These are phyloP conservation scores for Phytophthora cajani DNA, from an alignment of 352 stramenopile species.

Conservation along the genomic window DNA sequence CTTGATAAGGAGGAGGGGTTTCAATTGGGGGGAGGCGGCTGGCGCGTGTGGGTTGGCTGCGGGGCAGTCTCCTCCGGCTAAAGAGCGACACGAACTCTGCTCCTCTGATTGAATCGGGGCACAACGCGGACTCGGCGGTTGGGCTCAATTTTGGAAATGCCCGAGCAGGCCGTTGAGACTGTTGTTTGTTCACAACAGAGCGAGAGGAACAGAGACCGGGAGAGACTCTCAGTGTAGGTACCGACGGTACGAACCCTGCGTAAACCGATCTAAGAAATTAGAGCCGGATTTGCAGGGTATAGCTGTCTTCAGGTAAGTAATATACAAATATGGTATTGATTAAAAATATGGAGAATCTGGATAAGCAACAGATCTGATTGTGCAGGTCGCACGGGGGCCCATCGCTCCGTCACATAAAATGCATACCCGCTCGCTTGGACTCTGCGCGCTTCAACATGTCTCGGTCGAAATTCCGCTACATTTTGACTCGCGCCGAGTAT, in stretches of 20 bases:
- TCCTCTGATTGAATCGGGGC: too few species aligned
- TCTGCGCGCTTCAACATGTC: constrained; percentile 35
- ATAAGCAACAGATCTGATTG: neutral
- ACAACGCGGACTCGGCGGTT: constrained; percentile 15
- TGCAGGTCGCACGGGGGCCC: neutral
- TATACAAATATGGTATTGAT: too few species aligned
- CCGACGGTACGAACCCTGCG: constrained; percentile 20
- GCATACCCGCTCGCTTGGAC: constrained; percentile 5
- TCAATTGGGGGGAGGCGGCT: constrained; percentile 18
- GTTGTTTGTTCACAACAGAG: neutral
- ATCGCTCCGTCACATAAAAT: constrained; percentile 46
- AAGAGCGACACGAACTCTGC: neutral
- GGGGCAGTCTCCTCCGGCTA: constrained; percentile 24
- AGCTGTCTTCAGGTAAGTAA: too few species aligned
- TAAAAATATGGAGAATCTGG: too few species aligned
- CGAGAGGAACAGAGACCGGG: constrained; percentile 6
- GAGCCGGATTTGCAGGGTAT: neutral
- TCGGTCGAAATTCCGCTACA: constrained; percentile 1
- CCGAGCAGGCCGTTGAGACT: neutral
- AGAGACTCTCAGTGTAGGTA: constrained; percentile 5
- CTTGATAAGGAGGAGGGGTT: neutral
- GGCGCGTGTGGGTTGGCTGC: neutral
- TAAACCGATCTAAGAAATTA: neutral
- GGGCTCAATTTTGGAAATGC: constrained; percentile 24
- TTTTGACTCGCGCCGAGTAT: constrained; percentile 25